Percentiles rank a stretch among this genome's conserved stretches.
Conservation (phyloP, 306 rosid genomes). For the Sphenostylis stenocarpa region DNA sequence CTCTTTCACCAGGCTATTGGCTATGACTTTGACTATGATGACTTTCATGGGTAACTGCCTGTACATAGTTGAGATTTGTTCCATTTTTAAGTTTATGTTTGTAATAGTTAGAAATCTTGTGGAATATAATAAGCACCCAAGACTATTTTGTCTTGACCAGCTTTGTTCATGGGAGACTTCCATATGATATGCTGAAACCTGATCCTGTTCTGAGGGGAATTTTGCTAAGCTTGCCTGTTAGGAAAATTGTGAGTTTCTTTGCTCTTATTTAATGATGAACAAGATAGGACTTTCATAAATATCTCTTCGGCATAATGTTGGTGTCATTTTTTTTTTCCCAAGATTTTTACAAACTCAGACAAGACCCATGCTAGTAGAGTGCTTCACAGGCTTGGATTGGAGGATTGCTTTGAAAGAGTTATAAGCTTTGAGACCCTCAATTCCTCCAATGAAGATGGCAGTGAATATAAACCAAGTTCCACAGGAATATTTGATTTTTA, state of each 20-base stretch:
- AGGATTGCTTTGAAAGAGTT: conserved; percentile 77
- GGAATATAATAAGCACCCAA: conserved; percentile 17
- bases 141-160: conserved; percentile 40
- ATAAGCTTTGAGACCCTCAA: conserved; percentile 86
- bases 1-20: conserved; percentile 65
- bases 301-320: background rate
- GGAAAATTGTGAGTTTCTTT: conserved; percentile 62
- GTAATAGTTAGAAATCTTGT: background rate
- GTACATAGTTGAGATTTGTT: conserved; percentile 5
- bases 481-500: conserved; percentile 37
- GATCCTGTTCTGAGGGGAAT: conserved; percentile 74
- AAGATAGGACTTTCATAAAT: background rate
- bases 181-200: conserved; percentile 70
- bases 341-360: conserved; percentile 79
- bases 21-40: conserved; percentile 71
- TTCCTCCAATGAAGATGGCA: conserved; percentile 31
- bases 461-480: conserved; percentile 16
- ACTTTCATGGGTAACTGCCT: conserved; percentile 69
- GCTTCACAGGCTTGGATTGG: conserved; percentile 81
- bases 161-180: conserved; percentile 83
- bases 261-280: conserved; percentile 4
- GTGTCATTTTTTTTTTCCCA: background rate
- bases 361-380: conserved; percentile 60
- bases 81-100: background rate
- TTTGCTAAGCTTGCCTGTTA: conserved; percentile 66